Conservation (phyloP, 2,329 filamentous ascomycete species). For the Sclerotinia spermophila region DNA sequence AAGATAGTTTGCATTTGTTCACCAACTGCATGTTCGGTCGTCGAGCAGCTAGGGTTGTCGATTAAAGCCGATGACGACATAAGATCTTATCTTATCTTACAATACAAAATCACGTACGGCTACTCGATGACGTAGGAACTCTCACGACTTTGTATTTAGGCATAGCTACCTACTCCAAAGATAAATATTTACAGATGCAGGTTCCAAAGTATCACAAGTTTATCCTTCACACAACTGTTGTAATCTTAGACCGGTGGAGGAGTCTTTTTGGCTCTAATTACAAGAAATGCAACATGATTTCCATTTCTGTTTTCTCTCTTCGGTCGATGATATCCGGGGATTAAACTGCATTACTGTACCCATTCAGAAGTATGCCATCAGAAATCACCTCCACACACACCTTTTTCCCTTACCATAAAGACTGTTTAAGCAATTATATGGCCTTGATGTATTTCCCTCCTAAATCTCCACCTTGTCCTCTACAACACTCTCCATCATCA, state of each 20-base stretch:
- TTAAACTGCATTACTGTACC: background rate
- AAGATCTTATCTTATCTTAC: conserved; percentile 11
- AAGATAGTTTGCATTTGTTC: background rate
- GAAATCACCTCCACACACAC: background rate
- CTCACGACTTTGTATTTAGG: background rate
- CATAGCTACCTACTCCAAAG: background rate
- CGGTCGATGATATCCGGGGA: background rate
- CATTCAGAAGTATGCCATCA: background rate
- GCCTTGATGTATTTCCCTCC: background rate
- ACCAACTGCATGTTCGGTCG: background rate
- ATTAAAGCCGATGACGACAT: conserved; percentile 17
- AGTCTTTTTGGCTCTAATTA: background rate
- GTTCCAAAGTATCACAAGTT: background rate
- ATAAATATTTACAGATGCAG: background rate
- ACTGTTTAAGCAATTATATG: background rate
- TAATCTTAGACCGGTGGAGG: background rate
- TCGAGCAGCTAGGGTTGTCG: background rate
- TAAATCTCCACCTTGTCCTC: background rate
- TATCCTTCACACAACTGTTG: background rate
- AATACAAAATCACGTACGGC: background rate
- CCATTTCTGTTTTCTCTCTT: background rate
- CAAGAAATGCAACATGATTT: background rate
- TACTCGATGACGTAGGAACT: background rate
- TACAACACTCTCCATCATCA: conserved; percentile 38
- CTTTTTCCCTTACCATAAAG: background rate